Conservation (phyloP, 2,329 filamentous ascomycete species). For the Plenodomus lindquistii region DNA sequence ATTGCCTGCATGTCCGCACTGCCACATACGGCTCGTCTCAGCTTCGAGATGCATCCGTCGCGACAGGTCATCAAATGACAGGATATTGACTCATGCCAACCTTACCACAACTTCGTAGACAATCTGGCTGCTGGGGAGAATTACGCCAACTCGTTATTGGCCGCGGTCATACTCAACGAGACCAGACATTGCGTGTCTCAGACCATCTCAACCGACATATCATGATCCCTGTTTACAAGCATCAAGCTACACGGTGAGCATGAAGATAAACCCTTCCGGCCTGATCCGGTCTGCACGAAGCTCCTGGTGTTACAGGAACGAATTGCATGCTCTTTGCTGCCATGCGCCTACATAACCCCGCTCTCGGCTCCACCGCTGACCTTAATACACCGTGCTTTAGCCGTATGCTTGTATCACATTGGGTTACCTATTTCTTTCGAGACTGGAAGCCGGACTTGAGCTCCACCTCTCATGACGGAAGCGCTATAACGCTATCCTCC, state of each 20-base stretch:
- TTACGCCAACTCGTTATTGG: slow-evolving; percentile 2
- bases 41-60: slow-evolving; percentile 4
- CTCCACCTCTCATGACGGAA: slow-evolving; percentile 5
- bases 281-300: slow-evolving; percentile 6
- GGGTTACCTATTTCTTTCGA: slow-evolving; percentile 2
- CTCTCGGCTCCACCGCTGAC: slow-evolving; percentile 6
- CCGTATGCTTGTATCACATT: slow-evolving; percentile 11
- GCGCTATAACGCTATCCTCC: background rate
- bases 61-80: background rate
- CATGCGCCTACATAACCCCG: background rate
- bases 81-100: background rate
- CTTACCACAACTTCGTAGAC: background rate
- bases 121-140: background rate
- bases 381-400: slow-evolving; percentile 12
- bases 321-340: background rate
- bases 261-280: slow-evolving; percentile 16
- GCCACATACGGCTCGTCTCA: background rate
- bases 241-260: slow-evolving; percentile 27
- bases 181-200: slow-evolving; percentile 34
- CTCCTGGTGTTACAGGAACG: background rate
- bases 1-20: background rate
- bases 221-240: slow-evolving; percentile 9
- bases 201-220: slow-evolving; percentile 8
- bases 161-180: slow-evolving; percentile 17
- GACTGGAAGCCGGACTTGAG: slow-evolving; percentile 2